These are phyloP conservation scores for Myriosclerotinia duriaeana DNA, from an alignment of 2,329 filamentous ascomycete species.

Conservation along the genomic window DNA sequence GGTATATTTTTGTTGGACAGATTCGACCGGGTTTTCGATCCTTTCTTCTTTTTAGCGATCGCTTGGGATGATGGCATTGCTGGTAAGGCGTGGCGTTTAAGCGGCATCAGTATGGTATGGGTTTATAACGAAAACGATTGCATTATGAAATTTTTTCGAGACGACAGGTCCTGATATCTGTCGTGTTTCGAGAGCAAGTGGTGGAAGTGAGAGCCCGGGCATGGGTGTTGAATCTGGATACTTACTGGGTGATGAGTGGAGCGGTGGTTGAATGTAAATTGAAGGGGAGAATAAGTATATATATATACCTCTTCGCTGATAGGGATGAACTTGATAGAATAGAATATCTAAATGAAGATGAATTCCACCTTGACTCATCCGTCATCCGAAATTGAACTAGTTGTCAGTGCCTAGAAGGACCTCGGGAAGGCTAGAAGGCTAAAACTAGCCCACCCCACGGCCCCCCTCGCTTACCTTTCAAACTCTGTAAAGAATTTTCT, in stretches of 20 bases:
- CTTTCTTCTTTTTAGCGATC: neutral
- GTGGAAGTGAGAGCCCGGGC: neutral
- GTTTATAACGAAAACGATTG: constrained; percentile 1
- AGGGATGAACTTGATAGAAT: constrained; percentile 1
- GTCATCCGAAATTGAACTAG: neutral
- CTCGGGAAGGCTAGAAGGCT: no score
- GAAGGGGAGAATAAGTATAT: neutral
- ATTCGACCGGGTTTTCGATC: neutral
- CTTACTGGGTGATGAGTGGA: neutral
- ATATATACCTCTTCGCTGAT: neutral
- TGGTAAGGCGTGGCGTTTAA: constrained; percentile 17
- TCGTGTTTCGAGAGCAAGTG: neutral
- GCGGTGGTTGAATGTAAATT: neutral
- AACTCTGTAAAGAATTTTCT: constrained; percentile 13
- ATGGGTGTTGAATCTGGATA: neutral
- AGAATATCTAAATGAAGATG: constrained; percentile 1
- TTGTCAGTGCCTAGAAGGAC: no score
- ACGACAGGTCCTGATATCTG: neutral
- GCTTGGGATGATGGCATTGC: constrained; percentile 7
- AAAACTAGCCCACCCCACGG: neutral
- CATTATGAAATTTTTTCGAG: neutral
- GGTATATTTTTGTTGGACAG: neutral
- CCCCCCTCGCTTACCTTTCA: constrained; percentile 9
- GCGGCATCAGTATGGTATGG: neutral
- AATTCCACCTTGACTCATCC: neutral